Base-by-base conservation (phyloP, 148 eudicot genomes). In the Vaccinium myrtillus region DNA sequence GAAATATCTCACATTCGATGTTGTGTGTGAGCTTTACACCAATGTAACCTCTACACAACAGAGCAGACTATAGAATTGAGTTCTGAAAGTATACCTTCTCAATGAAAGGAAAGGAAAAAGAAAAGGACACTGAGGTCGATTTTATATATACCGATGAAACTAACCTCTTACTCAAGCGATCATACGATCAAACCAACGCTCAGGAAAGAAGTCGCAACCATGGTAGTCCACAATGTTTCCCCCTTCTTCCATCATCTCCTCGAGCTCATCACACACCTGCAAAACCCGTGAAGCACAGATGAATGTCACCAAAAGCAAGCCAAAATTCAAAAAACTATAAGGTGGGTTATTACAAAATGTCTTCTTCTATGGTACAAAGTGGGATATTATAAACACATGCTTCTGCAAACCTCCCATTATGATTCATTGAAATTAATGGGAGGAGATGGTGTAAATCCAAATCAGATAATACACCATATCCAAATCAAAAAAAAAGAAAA, bases 201-300 rank as follows among this genome's bases (percentile, higher is more conserved):
- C 98, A 30, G 99, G 99, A 86, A 95, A 97, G 85, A 97, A 97
- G 83, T 97, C 99, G 80, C 98, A 95, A 49, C 98, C 98, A 84
- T 97, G 99, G 87, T 95, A 91, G 88, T 97, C 99, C 86, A 97
- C 91, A 27, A 97, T 95, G 87, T 88, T 84, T 70, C 98, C 99
- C 16, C 98, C 98, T 79, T 85, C 91, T 90, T 90, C 98, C 98
- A 97, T 97, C 86, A 85, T 65, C 87, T 93, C 94, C 88, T 97
- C 99, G 70, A 97, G 98, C 88, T 95, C 98, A 84, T 97, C 99
- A 87, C 30, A 30, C 30, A 30, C 32, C 32, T 30, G 32, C 32
- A 30, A 39, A 39, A 39, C 5, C 43, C 73, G 18, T 25, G 39
- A 21, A 25, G 13, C 36, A 36, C 25, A 49, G 6, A 50, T 49